Base-by-base conservation (phyloP, 805 yeast species). In the Monosporozyma solicola region DNA sequence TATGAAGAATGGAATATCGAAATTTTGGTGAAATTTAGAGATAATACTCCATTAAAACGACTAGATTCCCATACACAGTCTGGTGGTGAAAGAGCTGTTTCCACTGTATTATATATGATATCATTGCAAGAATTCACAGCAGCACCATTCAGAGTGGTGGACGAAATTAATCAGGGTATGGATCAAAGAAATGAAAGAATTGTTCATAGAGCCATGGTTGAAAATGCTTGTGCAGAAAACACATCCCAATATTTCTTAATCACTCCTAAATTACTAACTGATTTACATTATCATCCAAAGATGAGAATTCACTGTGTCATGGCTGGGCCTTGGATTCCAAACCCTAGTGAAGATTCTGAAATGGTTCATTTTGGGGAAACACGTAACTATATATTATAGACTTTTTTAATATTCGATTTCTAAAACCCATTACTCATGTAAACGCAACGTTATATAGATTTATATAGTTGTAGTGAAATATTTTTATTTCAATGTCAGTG, bases 91-190 rank as follows among this genome's bases (percentile, higher is more conserved):
- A 80, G 96, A 62, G 95, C 98, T 0, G 96, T 94, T 0, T 84
- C 97, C 0, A 94, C 98, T 0, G 92, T 92, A 2, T 79, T 91
- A 51, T 94, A 86, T 65, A 79, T 94, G 64, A 87, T 94, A 75
- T 84, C 98, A 1, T 73, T 94, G 57, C 99, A 94, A 71, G 92
- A 90, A 10, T 75, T 86, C 53, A 84, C 97, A 0, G 78, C 79
- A 31, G 88, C 97, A 0, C 98, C 99, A 9, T 89, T 94, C 63
- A 75, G 98, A 64, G 91, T 92, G 2, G 97, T 94, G 7, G 99
- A 94, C 70, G 99, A 94, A 73, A 95, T 94, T 57, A 94, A 94
- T 66, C 99, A 94, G 72, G 99, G 99, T 59, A 91, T 94, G 98
- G 99, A 94, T 71, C 86, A 95, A 11, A 80, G 80, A 55, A 94